Conservation (phyloP, 2,329 filamentous ascomycete species). For the Sclerotinia glacialis region DNA sequence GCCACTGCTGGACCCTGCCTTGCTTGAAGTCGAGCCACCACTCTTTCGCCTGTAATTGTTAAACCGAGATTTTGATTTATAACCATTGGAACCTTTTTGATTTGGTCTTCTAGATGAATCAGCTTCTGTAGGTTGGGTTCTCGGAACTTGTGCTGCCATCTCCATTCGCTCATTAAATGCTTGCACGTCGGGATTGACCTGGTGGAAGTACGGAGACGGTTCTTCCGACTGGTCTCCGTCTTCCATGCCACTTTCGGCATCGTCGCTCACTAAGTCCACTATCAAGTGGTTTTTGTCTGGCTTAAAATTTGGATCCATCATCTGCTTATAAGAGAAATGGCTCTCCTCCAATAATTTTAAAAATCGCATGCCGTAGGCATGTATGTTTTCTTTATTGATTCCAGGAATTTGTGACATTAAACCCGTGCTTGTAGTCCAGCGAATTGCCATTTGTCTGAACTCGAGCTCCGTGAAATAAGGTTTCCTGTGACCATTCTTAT, state of each 20-base stretch:
- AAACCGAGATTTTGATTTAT: background rate
- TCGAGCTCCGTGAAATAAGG: constrained; percentile 67
- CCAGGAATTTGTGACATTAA: constrained; percentile 62
- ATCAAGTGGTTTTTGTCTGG: constrained; percentile 42
- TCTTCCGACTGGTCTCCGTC: constrained; percentile 23
- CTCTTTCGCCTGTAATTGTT: constrained; percentile 13
- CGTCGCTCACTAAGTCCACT: constrained; percentile 50
- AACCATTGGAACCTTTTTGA: background rate
- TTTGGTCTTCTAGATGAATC: constrained; percentile 4
- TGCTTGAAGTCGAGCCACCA: constrained; percentile 8
- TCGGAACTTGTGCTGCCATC: background rate
- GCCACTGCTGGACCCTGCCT: constrained; percentile 22
- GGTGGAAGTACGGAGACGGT: constrained; percentile 8
- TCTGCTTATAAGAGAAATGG: constrained; percentile 48
- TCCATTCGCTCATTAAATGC: constrained; percentile 17
- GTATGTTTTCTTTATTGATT: constrained; percentile 62
- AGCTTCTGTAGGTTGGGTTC: background rate
- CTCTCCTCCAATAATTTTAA: constrained; percentile 55
- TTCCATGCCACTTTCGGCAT: constrained; percentile 30
- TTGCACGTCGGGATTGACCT: constrained; percentile 17
- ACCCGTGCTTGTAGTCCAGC: constrained; percentile 59
- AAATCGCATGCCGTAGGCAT: constrained; percentile 59
- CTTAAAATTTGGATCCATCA: constrained; percentile 43
- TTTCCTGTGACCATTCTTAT: constrained; percentile 53
- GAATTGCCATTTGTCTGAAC: constrained; percentile 70